A percentile compares a stretch with the other conserved stretches of the same genome.
phyloP scores from a whole-genome alignment of 257 asterid species.

The Lantana camara region DNA sequence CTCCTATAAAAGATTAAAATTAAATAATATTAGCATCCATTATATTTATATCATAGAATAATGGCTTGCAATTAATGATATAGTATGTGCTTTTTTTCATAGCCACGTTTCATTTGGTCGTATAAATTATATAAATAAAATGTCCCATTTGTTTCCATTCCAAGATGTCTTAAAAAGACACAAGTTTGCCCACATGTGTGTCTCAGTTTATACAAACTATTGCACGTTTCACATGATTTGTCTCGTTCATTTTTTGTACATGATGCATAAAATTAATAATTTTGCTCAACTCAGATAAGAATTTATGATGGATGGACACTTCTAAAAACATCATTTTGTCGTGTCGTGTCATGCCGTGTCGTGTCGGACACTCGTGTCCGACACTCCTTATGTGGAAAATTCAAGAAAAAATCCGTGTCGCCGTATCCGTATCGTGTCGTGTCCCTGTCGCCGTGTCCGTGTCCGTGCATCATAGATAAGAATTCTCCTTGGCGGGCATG shows the following conservation, averaged over 20 bases:
- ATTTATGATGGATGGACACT: no score
- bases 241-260: neutral
- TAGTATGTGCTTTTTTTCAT: conserved; percentile 21
- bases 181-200: conserved; percentile 29
- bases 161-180: conserved; percentile 11
- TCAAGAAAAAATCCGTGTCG: no score
- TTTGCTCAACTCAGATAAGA: no score
- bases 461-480: no score
- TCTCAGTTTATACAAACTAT: conserved; percentile 13
- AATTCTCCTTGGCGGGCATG: no score
- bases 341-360: no score
- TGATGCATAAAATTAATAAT: no score
- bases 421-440: no score
- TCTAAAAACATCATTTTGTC: no score
- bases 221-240: conserved; percentile 32
- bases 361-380: no score
- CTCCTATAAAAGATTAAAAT: conserved; percentile 26
- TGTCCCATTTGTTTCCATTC: conserved; percentile 31
- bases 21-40: conserved; percentile 10
- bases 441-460: no score
- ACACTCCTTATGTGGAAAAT: no score
- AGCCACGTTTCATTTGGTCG: conserved; percentile 32
- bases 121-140: neutral
- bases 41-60: neutral
- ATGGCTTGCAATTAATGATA: neutral